These are phyloP conservation scores for Tricholoma saponaceum DNA, from an alignment of 768 basidiomycete species.

Conservation along the genomic window DNA sequence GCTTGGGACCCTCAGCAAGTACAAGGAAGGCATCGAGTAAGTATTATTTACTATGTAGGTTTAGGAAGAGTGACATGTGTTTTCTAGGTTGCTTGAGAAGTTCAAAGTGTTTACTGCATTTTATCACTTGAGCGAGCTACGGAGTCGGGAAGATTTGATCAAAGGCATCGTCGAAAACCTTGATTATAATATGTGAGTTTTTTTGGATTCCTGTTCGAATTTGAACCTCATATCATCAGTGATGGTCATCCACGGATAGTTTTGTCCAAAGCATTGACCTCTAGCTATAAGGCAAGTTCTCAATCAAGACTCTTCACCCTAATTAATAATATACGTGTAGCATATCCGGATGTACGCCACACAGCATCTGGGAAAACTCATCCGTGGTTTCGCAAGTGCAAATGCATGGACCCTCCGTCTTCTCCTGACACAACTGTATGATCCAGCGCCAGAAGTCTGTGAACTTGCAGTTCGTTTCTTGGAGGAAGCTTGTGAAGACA, in stretches of 20 bases:
- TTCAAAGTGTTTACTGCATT: conserved; percentile 93
- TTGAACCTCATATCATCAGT: conserved; percentile 35
- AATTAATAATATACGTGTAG: conserved; percentile 31
- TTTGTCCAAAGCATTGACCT: conserved; percentile 90
- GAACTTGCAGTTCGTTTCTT: conserved; percentile 86
- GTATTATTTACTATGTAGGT: conserved; percentile 20
- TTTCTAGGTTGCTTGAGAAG: conserved; percentile 78
- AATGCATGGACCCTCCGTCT: conserved; percentile 89
- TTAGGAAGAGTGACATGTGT: neutral
- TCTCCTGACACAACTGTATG: conserved; percentile 93
- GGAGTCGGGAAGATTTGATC: conserved; percentile 88
- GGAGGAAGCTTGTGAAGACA: conserved; percentile 84
- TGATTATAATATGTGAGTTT: conserved; percentile 81
- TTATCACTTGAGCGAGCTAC: conserved; percentile 90
- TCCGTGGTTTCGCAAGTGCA: conserved; percentile 58
- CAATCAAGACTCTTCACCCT: neutral
- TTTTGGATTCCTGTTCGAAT: neutral
- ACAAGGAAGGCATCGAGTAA: conserved; percentile 86
- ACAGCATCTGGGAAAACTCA: conserved; percentile 76
- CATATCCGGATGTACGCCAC: conserved; percentile 89
- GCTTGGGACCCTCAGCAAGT: conserved; percentile 87
- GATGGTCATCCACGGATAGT: conserved; percentile 95
- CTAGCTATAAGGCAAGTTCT: conserved; percentile 72
- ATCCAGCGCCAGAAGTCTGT: conserved; percentile 86
- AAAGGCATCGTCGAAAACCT: conserved; percentile 87